Evolutionary conservation across 2,329 filamentous ascomycete species (phyloP).

Genomic region (Cercospora sp.): DNA sequence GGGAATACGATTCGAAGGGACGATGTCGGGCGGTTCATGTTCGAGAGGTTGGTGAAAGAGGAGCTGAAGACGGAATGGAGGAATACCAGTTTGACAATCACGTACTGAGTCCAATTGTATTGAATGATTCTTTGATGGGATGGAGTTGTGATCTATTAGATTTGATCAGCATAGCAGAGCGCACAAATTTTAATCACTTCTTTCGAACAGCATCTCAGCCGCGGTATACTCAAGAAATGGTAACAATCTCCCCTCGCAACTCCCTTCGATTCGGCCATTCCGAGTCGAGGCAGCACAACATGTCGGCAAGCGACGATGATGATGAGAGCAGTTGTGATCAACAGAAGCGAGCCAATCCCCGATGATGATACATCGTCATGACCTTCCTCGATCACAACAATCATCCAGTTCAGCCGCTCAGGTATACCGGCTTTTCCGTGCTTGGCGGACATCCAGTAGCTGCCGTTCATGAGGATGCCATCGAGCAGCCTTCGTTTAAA

Average conservation of each 20-base stretch:
- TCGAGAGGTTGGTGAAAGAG: slow-evolving; percentile 37
- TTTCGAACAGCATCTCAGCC: not conserved
- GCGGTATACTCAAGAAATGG: not conserved
- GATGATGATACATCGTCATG: not conserved
- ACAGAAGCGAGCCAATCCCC: not conserved
- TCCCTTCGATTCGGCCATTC: not conserved
- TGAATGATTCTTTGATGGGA: not conserved
- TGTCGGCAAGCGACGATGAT: not conserved
- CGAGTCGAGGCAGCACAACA: not conserved
- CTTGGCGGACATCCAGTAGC: not conserved
- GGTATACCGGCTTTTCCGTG: not conserved
- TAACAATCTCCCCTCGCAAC: not conserved
- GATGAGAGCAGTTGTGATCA: not conserved
- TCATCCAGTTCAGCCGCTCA: not conserved
- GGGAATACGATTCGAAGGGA: slow-evolving; percentile 42
- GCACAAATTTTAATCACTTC: not conserved
- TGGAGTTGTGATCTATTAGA: not conserved
- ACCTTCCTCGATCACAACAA: not conserved
- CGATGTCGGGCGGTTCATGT: slow-evolving; percentile 46
- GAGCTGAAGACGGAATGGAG: slow-evolving; percentile 32
- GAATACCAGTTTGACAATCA: slow-evolving; percentile 39
- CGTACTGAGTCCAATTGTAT: slow-evolving; percentile 32
- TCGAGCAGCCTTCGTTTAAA: not conserved
- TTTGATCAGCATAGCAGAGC: not conserved
- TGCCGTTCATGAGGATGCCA: not conserved